These are phyloP conservation scores for Dunaliella salina DNA, from an alignment of 163 green algal species.

Conservation along the genomic window DNA sequence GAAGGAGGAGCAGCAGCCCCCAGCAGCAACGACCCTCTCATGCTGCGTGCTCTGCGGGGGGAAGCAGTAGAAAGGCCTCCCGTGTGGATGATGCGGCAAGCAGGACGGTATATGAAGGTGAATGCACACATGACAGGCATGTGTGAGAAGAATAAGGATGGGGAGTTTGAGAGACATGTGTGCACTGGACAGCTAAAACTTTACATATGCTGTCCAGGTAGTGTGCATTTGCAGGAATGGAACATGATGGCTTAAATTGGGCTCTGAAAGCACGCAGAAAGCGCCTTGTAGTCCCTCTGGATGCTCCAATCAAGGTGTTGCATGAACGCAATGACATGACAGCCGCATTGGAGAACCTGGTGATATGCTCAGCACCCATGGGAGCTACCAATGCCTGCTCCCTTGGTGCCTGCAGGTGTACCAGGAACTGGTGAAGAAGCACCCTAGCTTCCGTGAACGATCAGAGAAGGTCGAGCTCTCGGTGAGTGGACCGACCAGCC, in stretches of 20 bases:
- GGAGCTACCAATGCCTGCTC: neutral
- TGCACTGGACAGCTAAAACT: too few relatives aligned
- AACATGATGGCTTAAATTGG: too few relatives aligned
- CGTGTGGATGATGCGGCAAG: constrained; percentile 96
- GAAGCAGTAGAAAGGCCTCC: constrained; percentile 79
- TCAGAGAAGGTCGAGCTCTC: constrained; percentile 85
- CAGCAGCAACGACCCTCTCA: constrained; percentile 50
- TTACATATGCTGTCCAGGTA: too few relatives aligned
- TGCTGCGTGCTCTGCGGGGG: constrained; percentile 78
- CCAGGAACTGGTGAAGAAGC: constrained; percentile 87
- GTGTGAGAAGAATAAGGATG: too few relatives aligned
- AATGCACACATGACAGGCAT: neutral
- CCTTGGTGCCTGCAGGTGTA: constrained; percentile 56
- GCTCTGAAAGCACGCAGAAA: too few relatives aligned
- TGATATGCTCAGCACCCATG: neutral
- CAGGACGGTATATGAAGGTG: constrained; percentile 92
- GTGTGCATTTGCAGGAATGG: too few relatives aligned
- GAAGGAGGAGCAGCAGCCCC: too few relatives aligned
- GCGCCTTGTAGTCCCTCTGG: neutral
- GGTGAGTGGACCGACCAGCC: constrained; percentile 31
- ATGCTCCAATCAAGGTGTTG: neutral
- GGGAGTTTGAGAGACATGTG: too few relatives aligned
- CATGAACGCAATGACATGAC: neutral
- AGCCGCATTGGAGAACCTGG: neutral
- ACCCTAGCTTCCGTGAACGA: constrained; percentile 86